Conservation (phyloP, 345 rosid species). For the Eucalyptus polyanthemos region DNA sequence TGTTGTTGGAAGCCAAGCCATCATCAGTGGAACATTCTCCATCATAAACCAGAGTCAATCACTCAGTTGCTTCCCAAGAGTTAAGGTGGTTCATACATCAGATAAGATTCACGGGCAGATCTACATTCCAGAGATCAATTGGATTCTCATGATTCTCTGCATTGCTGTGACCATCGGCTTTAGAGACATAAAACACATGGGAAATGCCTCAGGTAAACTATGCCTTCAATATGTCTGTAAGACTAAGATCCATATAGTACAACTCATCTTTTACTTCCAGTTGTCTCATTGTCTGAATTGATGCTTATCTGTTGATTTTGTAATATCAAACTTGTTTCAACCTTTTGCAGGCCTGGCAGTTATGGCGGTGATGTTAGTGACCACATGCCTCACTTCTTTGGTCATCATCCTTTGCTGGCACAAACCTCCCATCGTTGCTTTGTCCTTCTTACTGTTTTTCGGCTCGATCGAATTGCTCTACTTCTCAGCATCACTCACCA, state of each 20-base stretch:
- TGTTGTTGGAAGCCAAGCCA: conserved; percentile 11
- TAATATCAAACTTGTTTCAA: not conserved
- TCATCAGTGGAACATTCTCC: conserved; percentile 6
- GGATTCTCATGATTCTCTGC: conserved; percentile 40
- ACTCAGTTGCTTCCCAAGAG: conserved; percentile 37
- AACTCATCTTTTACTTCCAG: not conserved
- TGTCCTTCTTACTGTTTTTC: conserved; percentile 2
- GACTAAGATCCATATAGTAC: not conserved
- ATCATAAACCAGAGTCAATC: conserved; percentile 9
- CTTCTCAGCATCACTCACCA: conserved; percentile 9
- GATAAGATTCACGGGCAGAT: conserved; percentile 39
- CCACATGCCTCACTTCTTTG: conserved; percentile 9
- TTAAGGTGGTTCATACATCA: conserved; percentile 36
- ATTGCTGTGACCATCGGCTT: conserved; percentile 3
- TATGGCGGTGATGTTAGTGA: conserved; percentile 7
- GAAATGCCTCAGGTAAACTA: conserved; percentile 5
- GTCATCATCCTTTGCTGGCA: conserved; percentile 6
- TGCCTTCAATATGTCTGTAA: not conserved
- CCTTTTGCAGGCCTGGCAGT: conserved; percentile 4
- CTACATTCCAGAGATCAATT: conserved; percentile 39
- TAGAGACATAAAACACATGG: conserved; percentile 5
- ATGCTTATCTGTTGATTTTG: not conserved
- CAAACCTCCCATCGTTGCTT: not conserved
- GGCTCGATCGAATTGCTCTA: conserved; percentile 1
- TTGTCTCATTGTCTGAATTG: not conserved